Conservation (phyloP, 768 basidiomycete genomes). For the Neoboletus magnificus region DNA sequence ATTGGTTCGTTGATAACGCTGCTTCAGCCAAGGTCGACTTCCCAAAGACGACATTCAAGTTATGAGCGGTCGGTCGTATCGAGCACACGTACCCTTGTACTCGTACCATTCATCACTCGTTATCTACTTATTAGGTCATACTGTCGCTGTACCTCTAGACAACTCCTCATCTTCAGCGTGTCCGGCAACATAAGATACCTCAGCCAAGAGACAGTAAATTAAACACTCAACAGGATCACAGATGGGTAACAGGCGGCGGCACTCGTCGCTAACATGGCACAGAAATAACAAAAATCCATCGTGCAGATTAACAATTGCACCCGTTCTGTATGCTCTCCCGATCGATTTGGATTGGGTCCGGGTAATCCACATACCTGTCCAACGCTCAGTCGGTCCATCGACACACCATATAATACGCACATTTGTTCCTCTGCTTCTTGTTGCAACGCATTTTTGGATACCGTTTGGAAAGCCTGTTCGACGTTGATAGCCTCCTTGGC, state of each 20-base stretch:
- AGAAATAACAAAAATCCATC: constrained; percentile 25
- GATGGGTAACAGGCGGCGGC: constrained; percentile 31
- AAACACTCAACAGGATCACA: constrained; percentile 34
- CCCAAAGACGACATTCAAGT: constrained; percentile 53
- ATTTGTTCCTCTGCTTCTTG: constrained; percentile 96
- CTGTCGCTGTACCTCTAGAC: constrained; percentile 11
- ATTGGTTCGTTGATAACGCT: constrained; percentile 92
- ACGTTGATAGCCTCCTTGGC: constrained; percentile 99
- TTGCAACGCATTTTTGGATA: constrained; percentile 98
- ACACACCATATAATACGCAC: constrained; percentile 46
- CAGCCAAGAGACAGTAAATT: constrained; percentile 25
- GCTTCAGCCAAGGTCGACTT: constrained; percentile 66
- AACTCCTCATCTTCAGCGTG: constrained; percentile 8
- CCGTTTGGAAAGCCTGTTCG: constrained; percentile 99
- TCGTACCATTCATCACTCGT: constrained; percentile 15
- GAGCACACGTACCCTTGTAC: constrained; percentile 20
- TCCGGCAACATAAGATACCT: constrained; percentile 26
- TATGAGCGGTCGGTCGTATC: constrained; percentile 32
- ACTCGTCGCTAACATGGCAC: constrained; percentile 25
- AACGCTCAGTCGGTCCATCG: constrained; percentile 11
- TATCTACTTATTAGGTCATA: constrained; percentile 16
- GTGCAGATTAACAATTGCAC: constrained; percentile 73
- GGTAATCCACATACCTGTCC: constrained; percentile 94
- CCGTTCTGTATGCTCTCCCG: constrained; percentile 86
- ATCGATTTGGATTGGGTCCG: constrained; percentile 97